Evolutionary conservation across 345 rosid genomes (phyloP).

Genomic region (Rhodamnia argentea): DNA sequence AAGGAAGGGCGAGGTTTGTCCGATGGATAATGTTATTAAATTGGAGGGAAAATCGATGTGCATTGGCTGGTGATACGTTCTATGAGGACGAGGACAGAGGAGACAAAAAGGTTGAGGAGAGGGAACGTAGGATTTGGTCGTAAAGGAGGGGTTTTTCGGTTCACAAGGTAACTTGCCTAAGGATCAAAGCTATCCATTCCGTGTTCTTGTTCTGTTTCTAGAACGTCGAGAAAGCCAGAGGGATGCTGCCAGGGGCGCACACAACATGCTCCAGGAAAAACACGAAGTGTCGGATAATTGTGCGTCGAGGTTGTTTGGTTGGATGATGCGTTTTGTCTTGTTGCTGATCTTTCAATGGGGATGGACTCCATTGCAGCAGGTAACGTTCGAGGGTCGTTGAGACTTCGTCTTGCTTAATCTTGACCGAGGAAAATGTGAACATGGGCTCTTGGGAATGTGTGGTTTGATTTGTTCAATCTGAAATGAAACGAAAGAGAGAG

Average conservation of each 20-base stretch:
- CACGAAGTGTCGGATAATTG: not conserved
- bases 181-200: not conserved
- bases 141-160: not conserved
- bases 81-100: not conserved
- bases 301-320: not conserved
- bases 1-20: not conserved
- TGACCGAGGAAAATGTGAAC: not conserved
- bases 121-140: not conserved
- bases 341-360: not conserved
- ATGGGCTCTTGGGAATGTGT: not conserved
- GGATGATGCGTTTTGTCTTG: not conserved
- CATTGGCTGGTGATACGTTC: not conserved
- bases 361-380: not conserved
- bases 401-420: not conserved
- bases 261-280: not conserved
- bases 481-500: not conserved
- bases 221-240: not conserved
- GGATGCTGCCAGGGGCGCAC: not conserved
- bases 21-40: not conserved
- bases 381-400: not conserved
- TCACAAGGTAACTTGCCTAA: not conserved
- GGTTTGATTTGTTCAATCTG: not conserved
- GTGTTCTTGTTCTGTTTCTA: not conserved
- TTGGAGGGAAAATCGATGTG: not conserved
- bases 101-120: not conserved